phyloP scores from a whole-genome alignment of 305 asterid genomes.

The Solanum hybrid region DNA sequence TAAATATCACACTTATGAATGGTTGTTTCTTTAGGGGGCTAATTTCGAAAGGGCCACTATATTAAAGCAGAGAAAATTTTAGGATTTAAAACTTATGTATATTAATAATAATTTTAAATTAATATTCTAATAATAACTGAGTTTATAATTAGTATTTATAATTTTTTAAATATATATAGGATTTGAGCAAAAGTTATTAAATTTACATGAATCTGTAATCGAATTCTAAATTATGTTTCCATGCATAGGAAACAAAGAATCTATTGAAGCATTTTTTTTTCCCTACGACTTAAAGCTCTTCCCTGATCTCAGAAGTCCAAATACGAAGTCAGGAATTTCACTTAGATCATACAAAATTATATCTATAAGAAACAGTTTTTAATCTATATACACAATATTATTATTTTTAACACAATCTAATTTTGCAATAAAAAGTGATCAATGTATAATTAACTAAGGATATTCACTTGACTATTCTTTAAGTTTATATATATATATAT shows the following conservation, averaged over 20 bases:
- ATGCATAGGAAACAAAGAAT: neutral
- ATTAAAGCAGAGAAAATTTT: neutral
- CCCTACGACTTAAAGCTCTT: neutral
- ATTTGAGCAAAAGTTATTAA: too few species aligned
- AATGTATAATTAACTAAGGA: too few species aligned
- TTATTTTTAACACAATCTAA: too few species aligned
- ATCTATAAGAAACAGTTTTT: neutral
- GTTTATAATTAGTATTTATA: too few species aligned
- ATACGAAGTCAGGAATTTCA: neutral
- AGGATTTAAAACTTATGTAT: neutral
- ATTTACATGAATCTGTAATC: neutral
- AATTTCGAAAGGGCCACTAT: neutral
- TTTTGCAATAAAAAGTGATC: too few species aligned
- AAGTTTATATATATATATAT: too few species aligned
- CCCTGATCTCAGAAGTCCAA: neutral
- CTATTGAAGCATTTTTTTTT: neutral
- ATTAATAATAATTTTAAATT: too few species aligned
- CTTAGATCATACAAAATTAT: too few species aligned
- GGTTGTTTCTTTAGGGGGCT: neutral
- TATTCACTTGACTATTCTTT: too few species aligned
- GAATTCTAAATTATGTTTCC: neutral
- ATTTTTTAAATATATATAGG: too few species aligned
- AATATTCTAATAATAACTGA: too few species aligned
- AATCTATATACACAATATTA: neutral
- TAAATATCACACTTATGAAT: neutral